Conservation (phyloP, 495 filamentous ascomycete species). For the Umbilicaria muhlenbergii region DNA sequence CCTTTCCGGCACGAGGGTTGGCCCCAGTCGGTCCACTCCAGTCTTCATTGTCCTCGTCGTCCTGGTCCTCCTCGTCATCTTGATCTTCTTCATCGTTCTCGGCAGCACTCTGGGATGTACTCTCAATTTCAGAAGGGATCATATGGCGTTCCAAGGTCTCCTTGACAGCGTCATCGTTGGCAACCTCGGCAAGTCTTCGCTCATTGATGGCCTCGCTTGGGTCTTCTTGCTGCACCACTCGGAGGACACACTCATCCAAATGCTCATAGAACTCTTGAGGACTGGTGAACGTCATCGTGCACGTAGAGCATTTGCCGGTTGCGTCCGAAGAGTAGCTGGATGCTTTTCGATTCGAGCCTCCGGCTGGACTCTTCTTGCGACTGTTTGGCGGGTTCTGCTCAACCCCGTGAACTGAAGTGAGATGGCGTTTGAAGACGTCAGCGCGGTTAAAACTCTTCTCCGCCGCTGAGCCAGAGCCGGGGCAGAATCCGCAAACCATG, state of each 20-base stretch:
- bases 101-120: constrained; percentile 26
- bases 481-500: constrained; percentile 98
- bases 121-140: constrained; percentile 43
- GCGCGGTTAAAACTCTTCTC: constrained; percentile 99
- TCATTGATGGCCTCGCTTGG: constrained; percentile 95
- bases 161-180: constrained; percentile 65
- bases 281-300: constrained; percentile 76
- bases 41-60: constrained; percentile 42
- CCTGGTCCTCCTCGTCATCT: constrained; percentile 45
- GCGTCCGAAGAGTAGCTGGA: constrained; percentile 51
- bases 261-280: constrained; percentile 99
- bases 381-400: constrained; percentile 94
- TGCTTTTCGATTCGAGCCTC: constrained; percentile 27
- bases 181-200: constrained; percentile 62
- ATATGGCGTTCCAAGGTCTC: constrained; percentile 73
- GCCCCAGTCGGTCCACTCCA: constrained; percentile 25
- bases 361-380: constrained; percentile 60
- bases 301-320: constrained; percentile 93
- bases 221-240: constrained; percentile 94
- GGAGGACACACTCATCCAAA: constrained; percentile 94
- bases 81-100: constrained; percentile 44
- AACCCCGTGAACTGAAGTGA: constrained; percentile 85
- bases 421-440: constrained; percentile 95
- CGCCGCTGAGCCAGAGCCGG: constrained; percentile 74
- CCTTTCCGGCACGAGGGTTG: constrained; percentile 32